Evolutionary conservation across 73 alveolate genomes (phyloP).

Genomic region (Tetrahymena thermophila): DNA sequence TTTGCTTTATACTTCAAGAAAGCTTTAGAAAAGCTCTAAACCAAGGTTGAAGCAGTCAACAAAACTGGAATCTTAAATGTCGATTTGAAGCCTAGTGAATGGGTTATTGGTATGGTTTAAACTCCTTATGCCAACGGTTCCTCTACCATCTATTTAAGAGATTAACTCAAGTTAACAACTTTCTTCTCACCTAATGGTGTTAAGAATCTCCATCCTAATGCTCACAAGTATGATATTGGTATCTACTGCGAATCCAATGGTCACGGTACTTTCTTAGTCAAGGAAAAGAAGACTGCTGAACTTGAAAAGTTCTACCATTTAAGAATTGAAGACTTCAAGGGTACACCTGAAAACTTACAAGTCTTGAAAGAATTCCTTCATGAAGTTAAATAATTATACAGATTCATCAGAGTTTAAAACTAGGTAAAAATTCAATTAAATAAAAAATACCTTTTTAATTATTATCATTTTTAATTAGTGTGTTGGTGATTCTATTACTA

Average conservation of each 20-base stretch:
- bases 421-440: conserved; percentile 53
- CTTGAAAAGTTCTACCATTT: conserved; percentile 17
- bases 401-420: conserved; percentile 38
- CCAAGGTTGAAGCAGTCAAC: conserved; percentile 13
- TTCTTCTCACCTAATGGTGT: conserved; percentile 85
- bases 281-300: conserved; percentile 10
- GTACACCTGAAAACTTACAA: neutral
- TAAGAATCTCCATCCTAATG: conserved; percentile 80
- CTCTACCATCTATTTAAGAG: conserved; percentile 61
- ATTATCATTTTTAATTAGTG: conserved; percentile 66
- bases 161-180: conserved; percentile 52
- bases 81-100: conserved; percentile 23
- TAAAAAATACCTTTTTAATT: conserved; percentile 40
- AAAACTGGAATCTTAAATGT: conserved; percentile 16
- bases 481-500: conserved; percentile 89
- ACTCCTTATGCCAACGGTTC: conserved; percentile 92
- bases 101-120: conserved; percentile 66
- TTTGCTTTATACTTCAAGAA: conserved; percentile 55
- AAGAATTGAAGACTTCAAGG: neutral
- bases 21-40: conserved; percentile 1
- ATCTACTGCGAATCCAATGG: conserved; percentile 96
- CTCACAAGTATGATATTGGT: conserved; percentile 83
- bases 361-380: neutral
- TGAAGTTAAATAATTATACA: conserved; percentile 32
- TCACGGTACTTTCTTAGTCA: conserved; percentile 82